Evolutionary conservation across 805 yeast genomes (phyloP), one percentile per base, ranked within the genome.

Genomic region (Blastobotrys terrestris): DNA sequence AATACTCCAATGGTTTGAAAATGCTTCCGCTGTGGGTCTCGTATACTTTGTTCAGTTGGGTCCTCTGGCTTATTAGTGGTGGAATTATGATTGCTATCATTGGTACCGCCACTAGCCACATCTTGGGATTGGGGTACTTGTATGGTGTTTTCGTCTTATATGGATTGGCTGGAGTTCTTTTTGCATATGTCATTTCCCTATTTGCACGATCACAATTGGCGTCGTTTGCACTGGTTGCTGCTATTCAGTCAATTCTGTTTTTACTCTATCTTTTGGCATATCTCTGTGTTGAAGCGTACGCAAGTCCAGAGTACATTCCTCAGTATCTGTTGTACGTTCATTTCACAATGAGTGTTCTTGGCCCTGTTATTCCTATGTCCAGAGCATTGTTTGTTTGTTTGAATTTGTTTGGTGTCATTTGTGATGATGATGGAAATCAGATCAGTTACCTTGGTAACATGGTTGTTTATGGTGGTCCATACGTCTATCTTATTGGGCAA

Each of bases 1-100:
- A 68, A n/a, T 68, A 68, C 50, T 68, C 72, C n/a, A 68, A 68
- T 53, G 72, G 72, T 15, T 55, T 68, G 22, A 55, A 64, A 15
- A 65, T 66, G 2, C 50, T 63, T 14, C 70, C 72, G 3, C 50
- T 67, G 21, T 68, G 72, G 72, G 46, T 59, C 14, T 68, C 69
- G 2, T 67, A 68, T 46, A 52, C 61, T 8, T 7, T 63, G 16
- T 65, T 63, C 48, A 64, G 64, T 44, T 56, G 61, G 51, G 44
- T 56, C 3, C 50, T 60, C n/a, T 53, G 60, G 19, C 39, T 67
- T 39, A 44, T 67, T 16, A 42, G 56, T 7, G 54, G 68, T 8
- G 61, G 61, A 7, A 60, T 63, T n/a, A 52, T 63, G 43, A 58
- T 60, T 6, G 64, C 59, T 20, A 58, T 67, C 18, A 58, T 67